Conservation (phyloP, 352 stramenopile genomes). For the Thalassiosira ordinaria region DNA sequence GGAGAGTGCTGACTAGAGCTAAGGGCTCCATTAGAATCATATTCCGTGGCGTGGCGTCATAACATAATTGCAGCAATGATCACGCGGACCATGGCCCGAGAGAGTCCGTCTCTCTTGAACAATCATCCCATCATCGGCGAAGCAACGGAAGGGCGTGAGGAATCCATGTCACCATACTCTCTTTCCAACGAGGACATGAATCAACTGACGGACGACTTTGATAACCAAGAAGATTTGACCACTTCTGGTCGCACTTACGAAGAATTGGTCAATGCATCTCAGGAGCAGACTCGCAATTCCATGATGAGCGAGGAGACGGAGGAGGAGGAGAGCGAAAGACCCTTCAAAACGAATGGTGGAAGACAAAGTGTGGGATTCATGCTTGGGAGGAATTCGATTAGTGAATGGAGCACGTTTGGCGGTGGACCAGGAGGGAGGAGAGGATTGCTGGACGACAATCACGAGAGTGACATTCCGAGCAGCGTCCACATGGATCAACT, state of each 20-base stretch:
- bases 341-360: background rate
- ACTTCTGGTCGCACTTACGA: conserved; percentile 52
- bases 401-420: conserved; percentile 42
- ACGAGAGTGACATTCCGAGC: conserved; percentile 21
- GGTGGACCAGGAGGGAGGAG: no score
- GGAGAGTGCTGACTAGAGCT: background rate
- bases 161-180: conserved; percentile 34
- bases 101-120: conserved; percentile 27
- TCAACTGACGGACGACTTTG: conserved; percentile 12
- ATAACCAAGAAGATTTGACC: conserved; percentile 28
- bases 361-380: conserved; percentile 56
- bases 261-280: conserved; percentile 40
- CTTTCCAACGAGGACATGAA: conserved; percentile 47
- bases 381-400: conserved; percentile 41
- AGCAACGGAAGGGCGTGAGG: background rate
- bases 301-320: conserved; percentile 21
- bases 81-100: conserved; percentile 21
- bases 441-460: background rate
- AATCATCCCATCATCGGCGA: background rate
- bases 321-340: conserved; percentile 12
- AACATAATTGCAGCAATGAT: conserved; percentile 23
- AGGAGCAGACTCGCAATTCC: conserved; percentile 12
- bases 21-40: background rate
- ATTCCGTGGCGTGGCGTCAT: background rate
- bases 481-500: conserved; percentile 36